Base-by-base conservation (phyloP, 1,284 basidiomycete genomes). In the Moniliophthora roreri region DNA sequence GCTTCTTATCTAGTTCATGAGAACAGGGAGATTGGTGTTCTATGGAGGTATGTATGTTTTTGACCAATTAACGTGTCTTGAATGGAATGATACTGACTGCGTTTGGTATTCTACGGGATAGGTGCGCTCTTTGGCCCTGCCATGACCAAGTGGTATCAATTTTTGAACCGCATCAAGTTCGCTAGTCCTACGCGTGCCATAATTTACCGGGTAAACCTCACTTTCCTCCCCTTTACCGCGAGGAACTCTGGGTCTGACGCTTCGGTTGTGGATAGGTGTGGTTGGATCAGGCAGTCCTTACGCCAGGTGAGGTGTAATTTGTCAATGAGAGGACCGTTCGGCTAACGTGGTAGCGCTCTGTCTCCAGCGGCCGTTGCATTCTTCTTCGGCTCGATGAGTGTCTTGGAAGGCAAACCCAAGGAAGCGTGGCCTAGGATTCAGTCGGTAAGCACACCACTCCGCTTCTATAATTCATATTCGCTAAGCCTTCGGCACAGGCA, bases 351-450 rank as follows among this genome's bases (percentile, higher is more conserved):
- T 57, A 37, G 36, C 36, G 24, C 24, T 23, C 35, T 18, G 11
- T 24, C 32, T 48, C 1, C 55, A 88, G 87, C 76, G 36, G 81
- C 80, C 6, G 81, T 91, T 21, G 80, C 77, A 16, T 82, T 84
- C 61, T 92, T 92, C 74, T 92, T 89, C 63, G 78, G 82, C 7
- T 79, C 81, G 0, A 89, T 91, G 85, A 82, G 85, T 38, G 64
- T 87, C 38, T 62, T 91, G 37, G 90, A 92, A 63, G 88, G 87
- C 32, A 84, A 87, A 59, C 77, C 82, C 1, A 58, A 75, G 2
- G 84, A 82, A 52, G 85, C 82, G 0, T 58, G 73, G 32, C 75
- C 79, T 20, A 74, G 85, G 39, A 76, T 91, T 40, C 69, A 72
- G 48, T 71, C 79, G 16, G 87, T 84, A 54, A 51, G 78, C 65